These are phyloP conservation scores for Hevea brasiliensis DNA, from an alignment of 345 rosid genomes.

Conservation along the genomic window DNA sequence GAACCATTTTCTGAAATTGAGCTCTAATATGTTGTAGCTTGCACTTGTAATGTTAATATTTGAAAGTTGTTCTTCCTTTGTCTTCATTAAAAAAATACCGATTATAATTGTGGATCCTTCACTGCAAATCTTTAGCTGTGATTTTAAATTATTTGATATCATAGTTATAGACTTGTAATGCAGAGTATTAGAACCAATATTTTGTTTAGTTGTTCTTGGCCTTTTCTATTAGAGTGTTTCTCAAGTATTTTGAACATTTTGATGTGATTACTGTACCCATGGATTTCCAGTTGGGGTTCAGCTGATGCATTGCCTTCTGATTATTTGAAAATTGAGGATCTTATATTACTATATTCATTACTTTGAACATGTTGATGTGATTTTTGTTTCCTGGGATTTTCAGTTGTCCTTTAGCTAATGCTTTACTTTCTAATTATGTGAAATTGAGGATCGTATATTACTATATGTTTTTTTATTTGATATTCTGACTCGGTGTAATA, in stretches of 20 bases:
- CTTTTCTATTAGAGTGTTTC: not conserved
- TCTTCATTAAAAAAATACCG: slow-evolving; percentile 5
- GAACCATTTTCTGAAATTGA: slow-evolving; percentile 43
- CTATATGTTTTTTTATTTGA: not conserved
- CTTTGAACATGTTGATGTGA: not conserved
- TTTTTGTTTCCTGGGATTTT: not conserved
- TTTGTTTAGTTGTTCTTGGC: not conserved
- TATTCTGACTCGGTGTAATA: slow-evolving; percentile 10
- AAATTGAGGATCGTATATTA: not conserved
- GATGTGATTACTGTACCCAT: not conserved
- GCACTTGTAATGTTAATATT: not conserved
- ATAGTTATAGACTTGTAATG: not conserved
- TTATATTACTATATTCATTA: not conserved
- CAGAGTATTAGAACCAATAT: not conserved
- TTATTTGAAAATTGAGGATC: not conserved
- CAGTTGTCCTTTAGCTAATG: not conserved
- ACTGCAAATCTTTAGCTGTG: not conserved
- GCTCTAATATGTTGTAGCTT: slow-evolving; percentile 52
- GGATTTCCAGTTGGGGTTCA: not conserved
- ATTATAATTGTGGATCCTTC: not conserved
- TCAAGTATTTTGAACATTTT: not conserved
- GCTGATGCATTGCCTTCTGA: not conserved
- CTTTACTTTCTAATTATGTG: not conserved
- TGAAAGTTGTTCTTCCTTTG: not conserved
- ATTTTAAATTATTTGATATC: not conserved